Conservation (phyloP, 768 basidiomycete species). For the Psilocybe tampanensis region DNA sequence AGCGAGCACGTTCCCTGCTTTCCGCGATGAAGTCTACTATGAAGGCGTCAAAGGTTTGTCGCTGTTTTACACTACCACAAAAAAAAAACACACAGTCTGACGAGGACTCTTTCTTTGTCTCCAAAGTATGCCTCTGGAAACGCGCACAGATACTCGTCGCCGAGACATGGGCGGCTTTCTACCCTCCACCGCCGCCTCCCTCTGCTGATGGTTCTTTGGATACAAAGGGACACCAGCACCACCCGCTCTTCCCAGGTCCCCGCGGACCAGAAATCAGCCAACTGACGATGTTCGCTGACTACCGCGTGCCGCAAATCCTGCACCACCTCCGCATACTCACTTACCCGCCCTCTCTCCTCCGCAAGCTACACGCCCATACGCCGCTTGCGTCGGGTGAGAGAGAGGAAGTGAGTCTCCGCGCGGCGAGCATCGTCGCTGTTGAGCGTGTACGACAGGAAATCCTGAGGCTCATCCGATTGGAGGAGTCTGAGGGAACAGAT, state of each 20-base stretch:
- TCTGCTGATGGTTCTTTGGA: background rate
- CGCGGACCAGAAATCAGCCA: constrained; percentile 62
- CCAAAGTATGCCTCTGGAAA: constrained; percentile 82
- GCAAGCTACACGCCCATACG: constrained; percentile 45
- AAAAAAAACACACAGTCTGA: background rate
- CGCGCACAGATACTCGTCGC: constrained; percentile 90
- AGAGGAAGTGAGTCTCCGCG: constrained; percentile 80
- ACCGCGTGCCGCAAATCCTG: constrained; percentile 88
- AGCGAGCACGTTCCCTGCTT: constrained; percentile 69
- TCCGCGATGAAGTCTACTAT: constrained; percentile 67
- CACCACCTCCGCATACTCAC: constrained; percentile 78
- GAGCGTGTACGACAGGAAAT: constrained; percentile 73
- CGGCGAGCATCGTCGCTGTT: constrained; percentile 79
- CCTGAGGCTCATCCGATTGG: constrained; percentile 31
- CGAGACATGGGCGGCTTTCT: constrained; percentile 92
- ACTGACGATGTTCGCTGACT: constrained; percentile 95
- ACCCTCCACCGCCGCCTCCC: constrained; percentile 40
- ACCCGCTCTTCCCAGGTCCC: constrained; percentile 73
- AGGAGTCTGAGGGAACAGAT: constrained; percentile 21
- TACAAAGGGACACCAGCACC: constrained; percentile 35
- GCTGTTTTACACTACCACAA: background rate
- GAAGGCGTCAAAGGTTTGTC: constrained; percentile 59
- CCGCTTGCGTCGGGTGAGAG: constrained; percentile 55
- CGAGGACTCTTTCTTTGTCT: background rate
- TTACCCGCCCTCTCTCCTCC: constrained; percentile 67